phyloP scores from a whole-genome alignment of 257 asterid species.

The Nicotiana knightiana region DNA sequence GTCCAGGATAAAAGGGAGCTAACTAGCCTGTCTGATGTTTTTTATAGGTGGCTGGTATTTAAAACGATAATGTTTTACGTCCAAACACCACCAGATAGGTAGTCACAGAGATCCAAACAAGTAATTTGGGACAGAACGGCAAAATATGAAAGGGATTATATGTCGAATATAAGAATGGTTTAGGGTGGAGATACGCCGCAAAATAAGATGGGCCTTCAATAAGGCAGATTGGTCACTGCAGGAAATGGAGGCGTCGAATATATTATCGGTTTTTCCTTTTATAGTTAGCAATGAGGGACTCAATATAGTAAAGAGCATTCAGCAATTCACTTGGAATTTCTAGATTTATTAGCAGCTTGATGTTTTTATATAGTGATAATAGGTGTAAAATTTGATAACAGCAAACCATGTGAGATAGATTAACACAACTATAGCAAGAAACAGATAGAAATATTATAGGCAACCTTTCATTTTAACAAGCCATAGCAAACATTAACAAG shows the following conservation, averaged over 20 bases:
- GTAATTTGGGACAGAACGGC: neutral
- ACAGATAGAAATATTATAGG: neutral
- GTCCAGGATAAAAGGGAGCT: constrained; percentile 2
- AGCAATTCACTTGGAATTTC: neutral
- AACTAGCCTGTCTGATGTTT: neutral
- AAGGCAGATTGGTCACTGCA: neutral
- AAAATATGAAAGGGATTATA: neutral
- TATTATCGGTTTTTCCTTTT: neutral
- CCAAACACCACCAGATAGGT: neutral
- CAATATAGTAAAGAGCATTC: neutral
- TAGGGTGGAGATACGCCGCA: neutral
- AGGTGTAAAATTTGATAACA: neutral
- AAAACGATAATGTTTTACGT: neutral
- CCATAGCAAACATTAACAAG: neutral
- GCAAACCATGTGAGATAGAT: neutral
- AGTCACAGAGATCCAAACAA: neutral
- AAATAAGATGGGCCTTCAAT: neutral
- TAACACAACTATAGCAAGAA: neutral
- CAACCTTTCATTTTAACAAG: neutral
- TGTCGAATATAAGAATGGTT: neutral
- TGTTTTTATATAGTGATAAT: neutral
- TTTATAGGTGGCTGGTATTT: neutral
- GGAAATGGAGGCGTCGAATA: neutral
- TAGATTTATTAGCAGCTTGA: neutral
- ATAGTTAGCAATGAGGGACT: neutral